phyloP scores from a whole-genome alignment of 2,329 filamentous ascomycete genomes.

The Aspergillus fumigatus region DNA sequence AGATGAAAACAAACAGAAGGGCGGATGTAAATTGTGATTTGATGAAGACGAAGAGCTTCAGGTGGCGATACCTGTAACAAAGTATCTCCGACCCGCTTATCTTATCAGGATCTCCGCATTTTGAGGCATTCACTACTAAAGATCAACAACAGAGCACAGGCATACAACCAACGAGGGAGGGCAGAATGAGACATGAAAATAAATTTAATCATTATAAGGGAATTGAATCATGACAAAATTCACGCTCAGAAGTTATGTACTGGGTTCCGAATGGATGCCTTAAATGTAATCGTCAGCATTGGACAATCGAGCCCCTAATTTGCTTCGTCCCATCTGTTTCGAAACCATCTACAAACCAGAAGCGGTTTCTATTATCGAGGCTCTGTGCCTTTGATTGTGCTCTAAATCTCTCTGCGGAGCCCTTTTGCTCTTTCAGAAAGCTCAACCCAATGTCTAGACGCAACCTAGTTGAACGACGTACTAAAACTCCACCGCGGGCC shows the following conservation, averaged over 20 bases:
- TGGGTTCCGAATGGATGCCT: neutral
- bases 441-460: neutral
- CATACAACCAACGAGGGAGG: neutral
- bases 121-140: neutral
- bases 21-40: neutral
- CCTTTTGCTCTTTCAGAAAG: neutral
- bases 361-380: neutral
- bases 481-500: neutral
- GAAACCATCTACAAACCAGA: neutral
- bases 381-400: neutral
- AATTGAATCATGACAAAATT: no score
- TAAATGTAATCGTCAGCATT: neutral
- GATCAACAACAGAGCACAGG: neutral
- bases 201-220: no score
- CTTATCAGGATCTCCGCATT: constrained; percentile 17
- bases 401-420: neutral
- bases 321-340: neutral
- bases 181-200: no score
- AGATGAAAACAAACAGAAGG: constrained; percentile 4
- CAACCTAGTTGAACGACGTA: neutral
- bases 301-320: neutral
- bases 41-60: neutral
- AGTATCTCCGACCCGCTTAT: constrained; percentile 21
- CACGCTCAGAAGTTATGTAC: neutral
- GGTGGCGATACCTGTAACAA: constrained; percentile 11